These are phyloP conservation scores for Phytopythium boreale DNA, from an alignment of 352 stramenopile genomes.

Conservation along the genomic window DNA sequence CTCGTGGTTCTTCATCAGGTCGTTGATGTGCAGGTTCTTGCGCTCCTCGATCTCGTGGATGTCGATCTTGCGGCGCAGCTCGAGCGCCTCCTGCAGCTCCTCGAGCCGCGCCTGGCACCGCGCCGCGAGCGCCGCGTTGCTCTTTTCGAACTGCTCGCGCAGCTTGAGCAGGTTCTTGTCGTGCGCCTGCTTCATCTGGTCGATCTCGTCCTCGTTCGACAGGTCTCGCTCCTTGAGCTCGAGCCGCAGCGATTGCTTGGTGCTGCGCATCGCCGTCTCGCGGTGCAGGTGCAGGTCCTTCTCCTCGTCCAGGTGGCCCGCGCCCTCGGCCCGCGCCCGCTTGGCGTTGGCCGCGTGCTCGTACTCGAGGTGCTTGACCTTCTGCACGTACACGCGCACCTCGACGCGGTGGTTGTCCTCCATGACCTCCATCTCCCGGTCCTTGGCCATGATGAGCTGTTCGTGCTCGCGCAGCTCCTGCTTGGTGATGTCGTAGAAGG, in stretches of 20 bases:
- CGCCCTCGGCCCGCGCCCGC: constrained; percentile 64
- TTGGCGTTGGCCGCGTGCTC: constrained; percentile 94
- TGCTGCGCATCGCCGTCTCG: constrained; percentile 61
- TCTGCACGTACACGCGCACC: constrained; percentile 92
- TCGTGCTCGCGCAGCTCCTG: constrained; percentile 90
- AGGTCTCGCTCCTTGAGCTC: constrained; percentile 84
- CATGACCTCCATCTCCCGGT: constrained; percentile 95
- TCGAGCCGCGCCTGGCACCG: constrained; percentile 68
- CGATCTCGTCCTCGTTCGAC: constrained; percentile 87
- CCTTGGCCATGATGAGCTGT: constrained; percentile 90
- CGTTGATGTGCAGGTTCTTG: constrained; percentile 95
- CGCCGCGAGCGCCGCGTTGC: constrained; percentile 68
- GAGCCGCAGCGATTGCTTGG: constrained; percentile 71
- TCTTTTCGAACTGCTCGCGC: constrained; percentile 88
- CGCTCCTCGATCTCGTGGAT: constrained; percentile 93
- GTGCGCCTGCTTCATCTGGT: constrained; percentile 89
- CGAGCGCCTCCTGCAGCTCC: constrained; percentile 82
- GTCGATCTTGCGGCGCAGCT: constrained; percentile 91
- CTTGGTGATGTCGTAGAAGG: constrained; percentile 94
- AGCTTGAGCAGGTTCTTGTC: constrained; percentile 93
- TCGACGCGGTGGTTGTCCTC: constrained; percentile 95
- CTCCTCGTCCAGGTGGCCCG: constrained; percentile 73
- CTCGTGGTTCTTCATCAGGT: constrained; percentile 94
- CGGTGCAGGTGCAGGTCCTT: constrained; percentile 60
- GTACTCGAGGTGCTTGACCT: constrained; percentile 95